phyloP scores from a whole-genome alignment of 2,329 filamentous ascomycete genomes.

The Sclerotinia sclerotiorum region DNA sequence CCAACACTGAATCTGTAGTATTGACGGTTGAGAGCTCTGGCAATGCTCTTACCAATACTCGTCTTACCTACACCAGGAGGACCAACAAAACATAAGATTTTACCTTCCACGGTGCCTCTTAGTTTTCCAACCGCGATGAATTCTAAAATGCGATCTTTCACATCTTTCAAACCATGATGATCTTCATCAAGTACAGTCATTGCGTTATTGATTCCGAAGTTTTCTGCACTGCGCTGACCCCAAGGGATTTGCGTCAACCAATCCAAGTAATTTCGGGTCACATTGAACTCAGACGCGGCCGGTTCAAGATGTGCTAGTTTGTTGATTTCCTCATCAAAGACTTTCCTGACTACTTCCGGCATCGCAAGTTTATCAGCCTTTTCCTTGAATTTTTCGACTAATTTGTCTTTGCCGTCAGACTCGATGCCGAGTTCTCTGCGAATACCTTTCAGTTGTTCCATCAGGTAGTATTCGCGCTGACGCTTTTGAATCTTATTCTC shows the following conservation, averaged over 20 bases:
- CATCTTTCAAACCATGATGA: conserved; percentile 94
- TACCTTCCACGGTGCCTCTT: conserved; percentile 93
- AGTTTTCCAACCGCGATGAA: conserved; percentile 98
- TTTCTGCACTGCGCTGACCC: conserved; percentile 93
- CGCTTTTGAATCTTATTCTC: conserved; percentile 97
- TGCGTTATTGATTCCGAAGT: conserved; percentile 92
- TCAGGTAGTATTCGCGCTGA: conserved; percentile 96
- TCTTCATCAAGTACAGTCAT: conserved; percentile 91
- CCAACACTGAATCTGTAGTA: conserved; percentile 99
- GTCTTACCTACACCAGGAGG: conserved; percentile 98
- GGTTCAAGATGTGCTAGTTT: conserved; percentile 95
- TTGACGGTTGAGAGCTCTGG: conserved; percentile 86
- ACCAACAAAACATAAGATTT: conserved; percentile 96
- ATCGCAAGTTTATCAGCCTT: conserved; percentile 92
- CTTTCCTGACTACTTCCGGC: conserved; percentile 94
- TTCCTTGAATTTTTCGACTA: conserved; percentile 96
- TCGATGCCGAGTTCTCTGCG: conserved; percentile 93
- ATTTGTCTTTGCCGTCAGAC: conserved; percentile 95
- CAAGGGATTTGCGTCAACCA: conserved; percentile 98
- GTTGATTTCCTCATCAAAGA: conserved; percentile 97
- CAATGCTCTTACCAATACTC: conserved; percentile 97
- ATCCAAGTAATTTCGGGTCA: conserved; percentile 96
- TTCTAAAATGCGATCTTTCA: conserved; percentile 96
- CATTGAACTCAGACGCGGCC: conserved; percentile 96
- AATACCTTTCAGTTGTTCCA: conserved; percentile 99